Base-by-base conservation (phyloP, 1,139 yeast genomes). In the Magnusiomyces suaveolens region DNA sequence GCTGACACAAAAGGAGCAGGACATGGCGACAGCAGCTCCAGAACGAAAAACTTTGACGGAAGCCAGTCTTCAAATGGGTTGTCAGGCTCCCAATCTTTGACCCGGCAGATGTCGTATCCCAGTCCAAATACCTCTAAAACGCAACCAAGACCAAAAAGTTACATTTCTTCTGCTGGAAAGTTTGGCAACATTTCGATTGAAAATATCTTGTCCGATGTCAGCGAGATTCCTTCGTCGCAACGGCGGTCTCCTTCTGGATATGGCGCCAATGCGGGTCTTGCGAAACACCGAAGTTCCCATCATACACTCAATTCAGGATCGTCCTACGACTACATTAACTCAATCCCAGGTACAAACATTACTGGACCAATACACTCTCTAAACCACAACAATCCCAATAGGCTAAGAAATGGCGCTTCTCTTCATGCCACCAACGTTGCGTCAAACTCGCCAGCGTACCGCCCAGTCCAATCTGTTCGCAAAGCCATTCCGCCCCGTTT, bases 151-250 rank as follows among this genome's bases (percentile, higher is more conserved):
- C 26, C 14, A n/a, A 47, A 25, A 33, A 47, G 41, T 12, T 44
- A 21, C 23, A 51, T 51, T 26, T 36, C 54, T 18, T 54, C 54
- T 12, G 39, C 55, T 6, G 57, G 59, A n/a, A 58, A 56, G 50
- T 64, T 63, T 53, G 62, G 58, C 38, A 58, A 62, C 25, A 67
- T 70, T n/a, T 66, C 70, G 2, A 67, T 70, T 26, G 73, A 70
- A 56, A 65, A 65, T 49, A 63, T 70, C 21, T 70, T 89, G 16
- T 81, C 87, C 24, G 84, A 84, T 62, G 79, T 85, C 16, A 83
- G 95, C 58, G 96, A 87, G 63, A 87, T 89, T 16, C 96, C 97
- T 0, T 85, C 95, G 1, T 87, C 87, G 2, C 81, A 81, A 59
- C 75, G 81, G 56, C 66, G 87, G 57, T 48, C 54, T n/a, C 57